Evolutionary conservation across 192 early-diverging fungal genomes (phyloP).

Genomic region (Kickxella alabastrina): DNA sequence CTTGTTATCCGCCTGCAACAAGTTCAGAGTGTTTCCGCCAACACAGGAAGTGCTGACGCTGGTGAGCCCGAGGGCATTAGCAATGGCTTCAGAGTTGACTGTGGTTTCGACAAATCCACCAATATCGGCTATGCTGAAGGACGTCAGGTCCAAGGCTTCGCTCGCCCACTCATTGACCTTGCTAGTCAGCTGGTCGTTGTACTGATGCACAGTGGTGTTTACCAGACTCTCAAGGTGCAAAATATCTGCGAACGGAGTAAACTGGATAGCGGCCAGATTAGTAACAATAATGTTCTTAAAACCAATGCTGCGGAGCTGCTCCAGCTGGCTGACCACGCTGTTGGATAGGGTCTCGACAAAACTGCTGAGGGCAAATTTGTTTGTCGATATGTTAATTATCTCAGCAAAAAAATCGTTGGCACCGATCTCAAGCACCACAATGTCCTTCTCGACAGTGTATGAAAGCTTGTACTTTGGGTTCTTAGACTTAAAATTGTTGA

Average conservation of each 20-base stretch:
- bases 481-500: conserved; percentile 25
- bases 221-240: conserved; percentile 8
- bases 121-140: neutral
- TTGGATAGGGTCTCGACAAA: conserved; percentile 25
- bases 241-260: conserved; percentile 27
- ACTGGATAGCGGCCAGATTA: conserved; percentile 35
- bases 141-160: neutral
- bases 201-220: neutral
- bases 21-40: no score
- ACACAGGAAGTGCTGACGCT: conserved; percentile 4
- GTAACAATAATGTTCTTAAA: conserved; percentile 43
- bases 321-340: conserved; percentile 24
- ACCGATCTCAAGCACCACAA: conserved; percentile 30
- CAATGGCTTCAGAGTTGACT: neutral
- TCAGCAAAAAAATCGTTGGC: conserved; percentile 36
- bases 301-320: conserved; percentile 27
- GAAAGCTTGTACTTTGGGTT: conserved; percentile 8
- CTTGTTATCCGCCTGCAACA: no score
- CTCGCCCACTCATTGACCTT: neutral
- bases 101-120: conserved; percentile 2
- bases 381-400: conserved; percentile 15
- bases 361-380: conserved; percentile 9
- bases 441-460: conserved; percentile 13
- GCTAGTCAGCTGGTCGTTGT: neutral
- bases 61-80: conserved; percentile 4